Percentiles rank a stretch among this genome's conserved stretches.
Conservation (phyloP, 1,139 yeast species). For the Sugiyamaella xylanicola region DNA sequence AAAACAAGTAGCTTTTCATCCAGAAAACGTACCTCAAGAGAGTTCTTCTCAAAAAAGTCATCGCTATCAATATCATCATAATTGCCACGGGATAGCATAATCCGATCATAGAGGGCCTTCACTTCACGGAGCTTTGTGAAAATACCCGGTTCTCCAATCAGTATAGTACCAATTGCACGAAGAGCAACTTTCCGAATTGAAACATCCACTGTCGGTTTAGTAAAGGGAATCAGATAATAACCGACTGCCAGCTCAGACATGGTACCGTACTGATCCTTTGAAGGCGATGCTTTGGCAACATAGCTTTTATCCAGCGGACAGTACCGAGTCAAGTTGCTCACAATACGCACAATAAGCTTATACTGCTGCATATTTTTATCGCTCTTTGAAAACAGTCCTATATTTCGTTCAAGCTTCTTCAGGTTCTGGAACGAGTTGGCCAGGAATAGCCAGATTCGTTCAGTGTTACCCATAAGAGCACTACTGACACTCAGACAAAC, state of each 20-base stretch:
- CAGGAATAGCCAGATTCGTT: slow-evolving; percentile 60
- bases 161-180: slow-evolving; percentile 57
- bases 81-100: slow-evolving; percentile 41
- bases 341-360: slow-evolving; percentile 52
- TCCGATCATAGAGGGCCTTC: slow-evolving; percentile 52
- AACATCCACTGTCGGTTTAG: slow-evolving; percentile 43
- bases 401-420: not conserved
- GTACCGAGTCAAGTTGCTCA: slow-evolving; percentile 63
- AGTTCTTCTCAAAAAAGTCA: slow-evolving; percentile 1
- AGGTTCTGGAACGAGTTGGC: slow-evolving; percentile 9
- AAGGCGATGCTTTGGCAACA: slow-evolving; percentile 45
- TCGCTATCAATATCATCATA: not conserved
- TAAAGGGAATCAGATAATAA: slow-evolving; percentile 57
- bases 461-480: slow-evolving; percentile 44
- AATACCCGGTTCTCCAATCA: slow-evolving; percentile 62
- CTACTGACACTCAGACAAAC: slow-evolving; percentile 4
- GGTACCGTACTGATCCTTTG: slow-evolving; percentile 48
- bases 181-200: slow-evolving; percentile 54
- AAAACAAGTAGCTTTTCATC: slow-evolving; percentile 54
- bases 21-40: slow-evolving; percentile 19
- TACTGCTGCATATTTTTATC: slow-evolving; percentile 9
- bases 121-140: slow-evolving; percentile 60
- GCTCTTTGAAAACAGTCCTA: not conserved
- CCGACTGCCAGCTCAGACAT: slow-evolving; percentile 55
- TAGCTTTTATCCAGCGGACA: slow-evolving; percentile 57